phyloP scores from a whole-genome alignment of 495 filamentous ascomycete species.

The Daldinia caldariorum region DNA sequence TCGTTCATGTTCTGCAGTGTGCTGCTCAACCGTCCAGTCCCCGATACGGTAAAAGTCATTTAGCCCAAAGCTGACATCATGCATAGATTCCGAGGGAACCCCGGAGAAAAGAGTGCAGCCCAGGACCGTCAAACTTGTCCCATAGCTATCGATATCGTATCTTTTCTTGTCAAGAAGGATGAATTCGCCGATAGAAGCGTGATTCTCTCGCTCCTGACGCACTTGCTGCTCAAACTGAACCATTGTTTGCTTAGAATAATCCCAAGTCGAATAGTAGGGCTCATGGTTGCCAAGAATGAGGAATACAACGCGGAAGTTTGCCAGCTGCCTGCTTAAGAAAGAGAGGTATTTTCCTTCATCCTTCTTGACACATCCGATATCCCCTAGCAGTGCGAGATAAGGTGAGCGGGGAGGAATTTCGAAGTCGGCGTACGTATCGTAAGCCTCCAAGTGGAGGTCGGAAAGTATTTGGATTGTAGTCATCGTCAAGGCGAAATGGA shows the following conservation, averaged over 20 bases:
- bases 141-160: slow-evolving; percentile 47
- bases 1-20: slow-evolving; percentile 51
- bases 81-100: slow-evolving; percentile 44
- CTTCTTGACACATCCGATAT: slow-evolving; percentile 60
- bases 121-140: slow-evolving; percentile 51
- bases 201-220: slow-evolving; percentile 7
- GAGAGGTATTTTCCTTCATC: slow-evolving; percentile 52
- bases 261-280: slow-evolving; percentile 59
- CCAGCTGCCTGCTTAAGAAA: slow-evolving; percentile 59
- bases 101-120: slow-evolving; percentile 62
- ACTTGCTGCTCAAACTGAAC: slow-evolving; percentile 41
- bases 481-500: not conserved
- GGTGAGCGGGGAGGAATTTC: slow-evolving; percentile 56
- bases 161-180: slow-evolving; percentile 58
- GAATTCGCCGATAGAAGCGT: slow-evolving; percentile 52
- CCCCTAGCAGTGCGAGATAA: slow-evolving; percentile 66
- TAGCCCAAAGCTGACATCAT: slow-evolving; percentile 48
- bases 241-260: slow-evolving; percentile 23
- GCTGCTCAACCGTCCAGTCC: slow-evolving; percentile 59
- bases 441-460: slow-evolving; percentile 65
- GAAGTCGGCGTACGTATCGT: slow-evolving; percentile 58
- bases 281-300: slow-evolving; percentile 68
- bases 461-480: slow-evolving; percentile 62
- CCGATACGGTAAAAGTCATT: slow-evolving; percentile 62
- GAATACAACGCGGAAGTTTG: slow-evolving; percentile 59